phyloP scores from a whole-genome alignment of 257 asterid genomes.

The Solanum paucissectum region DNA sequence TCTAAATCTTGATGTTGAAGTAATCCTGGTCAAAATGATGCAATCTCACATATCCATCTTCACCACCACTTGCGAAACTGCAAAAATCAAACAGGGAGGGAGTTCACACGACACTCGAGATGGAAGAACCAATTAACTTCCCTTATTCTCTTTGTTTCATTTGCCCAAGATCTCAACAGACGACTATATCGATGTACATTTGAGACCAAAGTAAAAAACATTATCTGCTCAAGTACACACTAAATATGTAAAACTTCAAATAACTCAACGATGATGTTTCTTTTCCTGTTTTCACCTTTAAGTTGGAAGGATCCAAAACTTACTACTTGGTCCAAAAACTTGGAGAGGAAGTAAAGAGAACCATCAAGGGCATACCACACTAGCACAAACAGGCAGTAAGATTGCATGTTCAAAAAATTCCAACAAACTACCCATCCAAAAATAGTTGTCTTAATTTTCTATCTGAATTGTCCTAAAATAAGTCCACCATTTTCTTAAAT shows the following conservation, averaged over 20 bases:
- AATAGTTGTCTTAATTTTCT: neutral
- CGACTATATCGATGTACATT: neutral
- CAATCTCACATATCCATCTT: slow-evolving; percentile 86
- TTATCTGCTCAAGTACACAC: neutral
- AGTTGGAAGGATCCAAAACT: neutral
- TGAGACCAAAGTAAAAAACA: neutral
- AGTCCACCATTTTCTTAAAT: neutral
- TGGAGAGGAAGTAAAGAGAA: neutral
- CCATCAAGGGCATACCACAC: neutral
- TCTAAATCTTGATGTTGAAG: slow-evolving; percentile 71
- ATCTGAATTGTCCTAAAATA: neutral
- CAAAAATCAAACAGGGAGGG: neutral
- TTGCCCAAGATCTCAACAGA: neutral
- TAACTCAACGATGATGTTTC: neutral
- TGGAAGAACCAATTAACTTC: neutral
- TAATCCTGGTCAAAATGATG: slow-evolving; percentile 83
- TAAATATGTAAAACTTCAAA: neutral
- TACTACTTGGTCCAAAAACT: neutral
- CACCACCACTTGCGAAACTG: slow-evolving; percentile 93
- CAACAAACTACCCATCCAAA: neutral
- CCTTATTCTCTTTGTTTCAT: neutral
- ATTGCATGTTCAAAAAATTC: neutral
- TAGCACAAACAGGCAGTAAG: neutral
- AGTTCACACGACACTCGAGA: neutral
- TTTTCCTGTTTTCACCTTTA: neutral